These are phyloP conservation scores for Kwoniella bestiolae DNA, from an alignment of 768 basidiomycete genomes.

Conservation along the genomic window DNA sequence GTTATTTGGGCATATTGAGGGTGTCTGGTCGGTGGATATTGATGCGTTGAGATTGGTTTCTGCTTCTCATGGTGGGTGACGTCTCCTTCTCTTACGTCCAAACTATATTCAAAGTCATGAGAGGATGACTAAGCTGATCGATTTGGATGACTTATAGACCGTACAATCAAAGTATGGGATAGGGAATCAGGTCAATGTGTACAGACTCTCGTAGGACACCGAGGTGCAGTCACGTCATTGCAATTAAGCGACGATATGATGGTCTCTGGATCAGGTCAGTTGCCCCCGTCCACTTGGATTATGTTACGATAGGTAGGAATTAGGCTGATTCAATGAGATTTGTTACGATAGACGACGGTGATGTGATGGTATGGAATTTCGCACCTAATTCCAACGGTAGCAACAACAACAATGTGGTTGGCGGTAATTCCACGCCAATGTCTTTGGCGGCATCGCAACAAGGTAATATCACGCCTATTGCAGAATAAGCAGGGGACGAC, in stretches of 20 bases:
- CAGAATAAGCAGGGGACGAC: not conserved
- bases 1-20: conserved; percentile 96
- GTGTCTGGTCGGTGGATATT: conserved; percentile 93
- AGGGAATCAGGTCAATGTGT: conserved; percentile 84
- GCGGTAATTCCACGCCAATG: not conserved
- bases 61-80: conserved; percentile 78
- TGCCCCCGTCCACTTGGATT: not conserved
- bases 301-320: not conserved
- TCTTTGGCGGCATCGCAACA: too few relatives aligned
- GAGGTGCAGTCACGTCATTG: conserved; percentile 89
- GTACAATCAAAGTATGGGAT: conserved; percentile 79
- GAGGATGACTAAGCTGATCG: too few relatives aligned
- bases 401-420: not conserved
- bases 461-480: conserved; percentile 11
- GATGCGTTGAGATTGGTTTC: conserved; percentile 90
- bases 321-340: conserved; percentile 16
- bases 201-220: conserved; percentile 88
- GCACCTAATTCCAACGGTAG: conserved; percentile 29
- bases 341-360: conserved; percentile 70
- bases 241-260: conserved; percentile 92
- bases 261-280: conserved; percentile 75
- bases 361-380: conserved; percentile 79
- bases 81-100: not conserved
- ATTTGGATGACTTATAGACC: conserved; percentile 14
- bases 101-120: too few relatives aligned